Evolutionary conservation across 441 rosid species (phyloP), one percentile per base, ranked within the genome.

Genomic region (Syzygium syzygioides): DNA sequence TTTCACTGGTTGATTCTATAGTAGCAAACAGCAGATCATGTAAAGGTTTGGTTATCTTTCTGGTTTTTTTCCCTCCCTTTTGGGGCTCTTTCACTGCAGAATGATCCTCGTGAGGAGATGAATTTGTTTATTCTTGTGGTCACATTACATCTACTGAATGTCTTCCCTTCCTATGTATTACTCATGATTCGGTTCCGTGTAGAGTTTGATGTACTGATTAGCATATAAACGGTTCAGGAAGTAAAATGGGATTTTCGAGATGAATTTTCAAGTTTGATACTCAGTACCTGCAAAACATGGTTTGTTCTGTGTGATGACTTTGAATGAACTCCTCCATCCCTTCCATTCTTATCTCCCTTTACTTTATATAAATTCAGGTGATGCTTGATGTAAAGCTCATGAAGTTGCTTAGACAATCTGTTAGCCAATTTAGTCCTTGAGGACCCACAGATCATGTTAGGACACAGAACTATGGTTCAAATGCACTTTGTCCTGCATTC

Each of bases 161-260:
- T 89, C 60, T 59, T 90, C 88, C 84, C 88, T 76, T 76, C 52
- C 83, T 76, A 20, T 53, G 62, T 83, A 60, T 86, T 55, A 37
- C 90, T 88, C 62, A 41, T 84, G 83, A 84, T 88, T 86, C 59
- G 88, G 89, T 88, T 87, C 87, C 87, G 76, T 88, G 91, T 91
- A 92, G 93, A 91, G 95, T 90, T 87, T 91, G 90, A 60, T 89
- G 76, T 89, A 76, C 83, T 76, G 83, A 86, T 87, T 84, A 84
- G 87, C 87, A 34, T 88, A 87, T 91, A 41, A 54, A 90, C 85
- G 86, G 87, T 66, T 91, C 76, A 86, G 64, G 85, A 66, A 85
- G 12, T 80, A 89, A 56, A 90, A 26, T 25, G 62, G 48, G 87
- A 86, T 41, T 76, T 76, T 41, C 52, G 83, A 76, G n/a, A 76